Conservation (phyloP, 352 stramenopile genomes). For the Aphanomyces cochlioides region DNA sequence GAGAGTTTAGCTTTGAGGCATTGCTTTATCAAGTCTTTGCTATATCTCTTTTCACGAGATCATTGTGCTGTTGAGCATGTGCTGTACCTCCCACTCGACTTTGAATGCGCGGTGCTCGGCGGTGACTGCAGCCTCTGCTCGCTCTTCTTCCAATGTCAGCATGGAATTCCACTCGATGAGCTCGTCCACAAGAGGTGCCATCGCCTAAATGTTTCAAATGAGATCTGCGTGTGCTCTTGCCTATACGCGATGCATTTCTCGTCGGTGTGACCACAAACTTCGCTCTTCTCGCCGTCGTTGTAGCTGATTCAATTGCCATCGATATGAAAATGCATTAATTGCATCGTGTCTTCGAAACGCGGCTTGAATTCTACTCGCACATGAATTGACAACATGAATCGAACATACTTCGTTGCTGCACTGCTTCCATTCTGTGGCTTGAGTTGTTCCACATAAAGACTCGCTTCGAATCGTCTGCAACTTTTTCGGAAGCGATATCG, state of each 20-base stretch:
- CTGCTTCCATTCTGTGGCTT: too few species aligned
- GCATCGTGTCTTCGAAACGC: neutral
- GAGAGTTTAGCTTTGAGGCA: conserved; percentile 24
- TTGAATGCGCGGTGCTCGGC: conserved; percentile 1
- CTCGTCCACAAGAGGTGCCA: conserved; percentile 1
- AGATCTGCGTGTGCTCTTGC: neutral
- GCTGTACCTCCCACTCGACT: neutral
- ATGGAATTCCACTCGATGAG: conserved; percentile 19
- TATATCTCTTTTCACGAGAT: conserved; percentile 1
- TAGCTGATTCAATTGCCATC: neutral
- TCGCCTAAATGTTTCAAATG: neutral
- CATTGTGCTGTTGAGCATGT: neutral
- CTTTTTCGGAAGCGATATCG: neutral
- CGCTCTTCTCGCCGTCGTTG: neutral
- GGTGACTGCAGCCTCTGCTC: neutral
- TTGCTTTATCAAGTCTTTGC: conserved; percentile 5
- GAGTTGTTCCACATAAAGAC: too few species aligned
- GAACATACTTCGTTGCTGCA: too few species aligned
- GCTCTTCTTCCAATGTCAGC: conserved; percentile 2
- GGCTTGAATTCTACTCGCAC: neutral
- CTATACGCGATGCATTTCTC: neutral
- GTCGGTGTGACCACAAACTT: neutral
- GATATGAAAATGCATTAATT: neutral
- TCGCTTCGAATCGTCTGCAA: neutral
- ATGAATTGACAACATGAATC: too few species aligned